Evolutionary conservation across 495 filamentous ascomycete genomes (phyloP), one percentile per base, ranked within the genome.

Genomic region (Letharia lupina): DNA sequence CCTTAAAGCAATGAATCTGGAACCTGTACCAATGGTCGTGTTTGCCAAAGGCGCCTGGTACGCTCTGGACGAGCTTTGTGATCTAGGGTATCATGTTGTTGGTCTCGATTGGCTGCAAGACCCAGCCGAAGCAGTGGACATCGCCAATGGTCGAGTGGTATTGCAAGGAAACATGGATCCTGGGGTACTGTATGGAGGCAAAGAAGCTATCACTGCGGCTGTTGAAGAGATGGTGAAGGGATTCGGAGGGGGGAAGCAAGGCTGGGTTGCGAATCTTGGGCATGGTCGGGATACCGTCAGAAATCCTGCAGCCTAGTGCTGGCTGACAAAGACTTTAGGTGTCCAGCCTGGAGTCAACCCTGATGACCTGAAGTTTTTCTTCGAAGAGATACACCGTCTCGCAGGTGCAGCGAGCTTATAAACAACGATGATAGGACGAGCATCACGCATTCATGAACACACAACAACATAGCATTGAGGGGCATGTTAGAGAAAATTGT

Each of bases 11-110:
- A 79, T 95, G 71, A 86, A 85, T 0, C 72, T 92, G 57, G 88
- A 92, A 64, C 80, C 78, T 7, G 95, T 98, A 3, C 94, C 94
- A 2, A 97, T 98, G 94, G 94, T 91, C n/a, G 91, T 97, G 20
- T 98, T 98, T 75, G 91, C 94, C n/a, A 98, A 98, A 78, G 94
- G 94, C 6, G 93, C 94, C n/a, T 96, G 94, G 90, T 96, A 93
- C 76, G 92, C 91, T 6, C 79, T 98, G 41, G 91, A 96, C 68
- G 86, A 89, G 16, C 82, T 93, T 18, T 96, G 93, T 76, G 79
- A 90, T 70, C 85, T 91, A 31, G 92, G 91, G 16, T 98, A 98
- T 77, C 86, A 98, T 68, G 90, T 96, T 41, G 87, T 98, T 61
- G 89, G 95, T 35, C 80, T 98, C 64, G 94, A 98, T 75, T 98